These are phyloP conservation scores for Sarocladiaceae sp. DNA, from an alignment of 2,329 filamentous ascomycete genomes.

Conservation along the genomic window DNA sequence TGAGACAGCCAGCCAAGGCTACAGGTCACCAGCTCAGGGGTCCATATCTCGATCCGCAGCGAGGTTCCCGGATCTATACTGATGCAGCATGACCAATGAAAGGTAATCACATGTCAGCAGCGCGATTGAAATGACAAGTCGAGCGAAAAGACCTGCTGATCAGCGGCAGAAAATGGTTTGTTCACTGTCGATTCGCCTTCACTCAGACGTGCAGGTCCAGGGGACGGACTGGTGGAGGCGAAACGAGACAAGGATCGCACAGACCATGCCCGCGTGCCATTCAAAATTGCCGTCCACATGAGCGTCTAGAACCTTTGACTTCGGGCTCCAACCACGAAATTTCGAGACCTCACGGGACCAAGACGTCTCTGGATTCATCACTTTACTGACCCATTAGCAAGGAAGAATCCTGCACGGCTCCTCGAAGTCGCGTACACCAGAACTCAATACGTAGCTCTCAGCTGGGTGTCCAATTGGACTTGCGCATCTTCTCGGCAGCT, in stretches of 20 bases:
- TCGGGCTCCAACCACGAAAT: background rate
- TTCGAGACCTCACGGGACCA: slow-evolving; percentile 1
- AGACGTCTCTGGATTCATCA: background rate
- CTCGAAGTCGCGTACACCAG: too few species aligned
- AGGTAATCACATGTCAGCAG: slow-evolving; percentile 5
- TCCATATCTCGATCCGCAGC: too few species aligned
- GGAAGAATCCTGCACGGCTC: too few species aligned
- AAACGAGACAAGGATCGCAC: slow-evolving; percentile 3
- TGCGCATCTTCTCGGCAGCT: too few species aligned
- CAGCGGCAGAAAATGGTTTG: too few species aligned
- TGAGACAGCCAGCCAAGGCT: too few species aligned
- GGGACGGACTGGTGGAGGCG: background rate
- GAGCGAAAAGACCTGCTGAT: too few species aligned
- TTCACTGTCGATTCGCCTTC: background rate
- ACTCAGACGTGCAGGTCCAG: slow-evolving; percentile 1
- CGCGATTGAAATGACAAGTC: background rate
- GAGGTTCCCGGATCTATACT: too few species aligned
- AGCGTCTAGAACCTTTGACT: background rate
- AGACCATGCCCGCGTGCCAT: slow-evolving; percentile 7
- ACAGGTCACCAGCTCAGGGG: too few species aligned
- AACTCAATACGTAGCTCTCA: background rate
- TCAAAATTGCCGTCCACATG: background rate
- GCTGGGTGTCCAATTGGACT: too few species aligned
- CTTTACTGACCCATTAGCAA: too few species aligned
- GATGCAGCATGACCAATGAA: background rate